Base-by-base conservation (phyloP, 805 yeast species). In the Diddensiella santjacobensis region DNA sequence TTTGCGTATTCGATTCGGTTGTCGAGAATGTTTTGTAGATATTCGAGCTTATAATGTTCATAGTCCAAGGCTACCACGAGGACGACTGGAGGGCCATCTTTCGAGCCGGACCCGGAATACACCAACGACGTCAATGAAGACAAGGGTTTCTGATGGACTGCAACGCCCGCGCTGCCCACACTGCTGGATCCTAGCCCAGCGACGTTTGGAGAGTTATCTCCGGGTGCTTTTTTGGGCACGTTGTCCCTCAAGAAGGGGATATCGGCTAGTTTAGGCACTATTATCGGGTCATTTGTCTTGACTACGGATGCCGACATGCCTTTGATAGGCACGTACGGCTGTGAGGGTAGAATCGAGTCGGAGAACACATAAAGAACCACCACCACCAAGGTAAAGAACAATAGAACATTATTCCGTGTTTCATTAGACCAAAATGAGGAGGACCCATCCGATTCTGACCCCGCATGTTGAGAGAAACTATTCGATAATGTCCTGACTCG, bases 1-100 rank as follows among this genome's bases (percentile, higher is more conserved):
- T 83, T 86, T 3, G 96, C 96, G 63, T 90, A 91, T 63, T 88
- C 89, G 23, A 86, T 84, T 61, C 97, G 77, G 68, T 90, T 91
- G 64, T 87, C 95, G 15, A 87, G 84, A 48, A 90, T 71, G 51
- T 77, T 77, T 15, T 82, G 76, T 74, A 60, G 86, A 87, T 10
- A 72, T 71, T 65, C 84, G 84, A 3, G 95, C 93, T 40, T 36
- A 62, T 89, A 90, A 52, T 74, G 77, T 48, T 82, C 87, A 61
- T 80, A 87, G 68, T 90, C 96, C 22, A 90, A 69, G 2, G 84
- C 81, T 0, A 95, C 82, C n/a, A 91, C 96, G 26, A 90, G 63
- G 22, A 90, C 81, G 20, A 86, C 59, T 23, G 44, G 20, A 3
- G 71, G 71, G 20, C 47, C 30, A 26, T 44, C 42, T 8, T 26